These are phyloP conservation scores for Rubus idaeus DNA, from an alignment of 306 rosid species.

Conservation along the genomic window DNA sequence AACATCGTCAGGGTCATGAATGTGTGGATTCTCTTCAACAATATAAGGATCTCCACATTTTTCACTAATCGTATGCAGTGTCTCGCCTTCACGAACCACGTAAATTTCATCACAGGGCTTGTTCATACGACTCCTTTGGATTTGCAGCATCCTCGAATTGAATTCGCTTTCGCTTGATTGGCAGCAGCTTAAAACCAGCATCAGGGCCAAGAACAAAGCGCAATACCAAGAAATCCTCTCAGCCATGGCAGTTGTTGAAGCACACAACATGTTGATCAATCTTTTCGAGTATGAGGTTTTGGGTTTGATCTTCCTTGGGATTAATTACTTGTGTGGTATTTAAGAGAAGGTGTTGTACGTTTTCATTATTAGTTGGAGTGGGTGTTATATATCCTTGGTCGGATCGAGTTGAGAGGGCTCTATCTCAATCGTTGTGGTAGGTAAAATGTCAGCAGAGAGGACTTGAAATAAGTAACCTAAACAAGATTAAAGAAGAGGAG, in stretches of 20 bases:
- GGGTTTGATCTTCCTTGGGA: not conserved
- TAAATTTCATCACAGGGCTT: constrained; percentile 77
- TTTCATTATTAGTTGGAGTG: constrained; percentile 36
- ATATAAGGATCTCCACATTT: constrained; percentile 77
- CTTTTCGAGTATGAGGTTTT: not conserved
- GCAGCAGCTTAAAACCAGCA: constrained; percentile 37
- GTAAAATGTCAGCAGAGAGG: constrained; percentile 20
- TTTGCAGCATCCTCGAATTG: constrained; percentile 13
- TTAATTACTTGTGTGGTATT: not conserved
- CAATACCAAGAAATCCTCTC: constrained; percentile 37
- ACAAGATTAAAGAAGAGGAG: not conserved
- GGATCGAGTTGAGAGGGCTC: constrained; percentile 35
- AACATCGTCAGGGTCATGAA: constrained; percentile 76
- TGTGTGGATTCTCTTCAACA: constrained; percentile 80
- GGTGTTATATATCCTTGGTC: constrained; percentile 16
- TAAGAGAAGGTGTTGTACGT: not conserved
- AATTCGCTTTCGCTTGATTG: constrained; percentile 39
- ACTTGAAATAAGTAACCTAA: not conserved
- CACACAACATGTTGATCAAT: constrained; percentile 13
- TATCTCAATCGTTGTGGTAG: constrained; percentile 25
- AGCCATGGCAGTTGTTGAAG: constrained; percentile 22
- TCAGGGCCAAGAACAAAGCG: constrained; percentile 33
- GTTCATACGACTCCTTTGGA: constrained; percentile 2
- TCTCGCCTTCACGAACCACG: constrained; percentile 78
- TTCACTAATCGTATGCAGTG: constrained; percentile 73